Conservation (phyloP, 306 rosid genomes). For the Geum urbanum region DNA sequence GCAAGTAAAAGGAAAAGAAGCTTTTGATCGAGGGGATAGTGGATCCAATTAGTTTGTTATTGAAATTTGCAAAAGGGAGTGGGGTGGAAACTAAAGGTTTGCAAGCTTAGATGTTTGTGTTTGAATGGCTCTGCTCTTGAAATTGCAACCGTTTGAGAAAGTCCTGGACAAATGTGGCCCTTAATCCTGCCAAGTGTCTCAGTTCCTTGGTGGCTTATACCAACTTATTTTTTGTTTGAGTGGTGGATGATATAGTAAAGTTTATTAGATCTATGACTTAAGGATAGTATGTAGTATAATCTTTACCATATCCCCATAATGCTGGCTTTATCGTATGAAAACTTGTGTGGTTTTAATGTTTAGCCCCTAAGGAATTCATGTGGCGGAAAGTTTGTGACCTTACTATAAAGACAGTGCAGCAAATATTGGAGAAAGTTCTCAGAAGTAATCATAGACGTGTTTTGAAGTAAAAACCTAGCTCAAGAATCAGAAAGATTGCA, state of each 20-base stretch:
- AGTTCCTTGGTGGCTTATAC: slow-evolving; percentile 24
- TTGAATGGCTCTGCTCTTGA: slow-evolving; percentile 47
- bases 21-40: slow-evolving; percentile 42
- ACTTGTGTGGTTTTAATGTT: slow-evolving; percentile 7
- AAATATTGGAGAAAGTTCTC: background rate
- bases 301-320: background rate
- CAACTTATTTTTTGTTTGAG: slow-evolving; percentile 19
- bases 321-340: background rate
- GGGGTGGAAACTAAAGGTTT: slow-evolving; percentile 40
- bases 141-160: slow-evolving; percentile 29
- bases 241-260: slow-evolving; percentile 13
- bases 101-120: slow-evolving; percentile 31
- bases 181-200: slow-evolving; percentile 13
- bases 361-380: slow-evolving; percentile 22
- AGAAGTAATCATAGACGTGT: background rate
- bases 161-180: slow-evolving; percentile 11
- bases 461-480: background rate
- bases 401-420: background rate
- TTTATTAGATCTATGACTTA: slow-evolving; percentile 19
- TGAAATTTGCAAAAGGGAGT: slow-evolving; percentile 39
- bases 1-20: slow-evolving; percentile 40
- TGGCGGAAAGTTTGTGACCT: slow-evolving; percentile 8
- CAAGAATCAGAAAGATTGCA: background rate
- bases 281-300: background rate
- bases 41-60: slow-evolving; percentile 41